Conservation (phyloP, 83 land plant species). For the Diphasiastrum complanatum region DNA sequence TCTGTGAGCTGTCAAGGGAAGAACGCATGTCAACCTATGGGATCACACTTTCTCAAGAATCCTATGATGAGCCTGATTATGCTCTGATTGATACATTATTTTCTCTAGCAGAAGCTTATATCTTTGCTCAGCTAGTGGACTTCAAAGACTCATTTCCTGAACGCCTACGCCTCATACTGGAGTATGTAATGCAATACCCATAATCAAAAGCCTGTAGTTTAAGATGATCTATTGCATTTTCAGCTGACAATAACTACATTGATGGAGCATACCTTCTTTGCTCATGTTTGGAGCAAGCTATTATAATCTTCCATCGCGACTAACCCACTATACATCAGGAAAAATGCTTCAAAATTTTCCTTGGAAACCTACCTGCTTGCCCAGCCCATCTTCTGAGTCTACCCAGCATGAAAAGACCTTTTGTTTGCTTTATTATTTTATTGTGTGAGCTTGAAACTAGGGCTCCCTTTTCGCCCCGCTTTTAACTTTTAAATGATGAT, state of each 20-base stretch:
- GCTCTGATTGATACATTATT: constrained; percentile 97
- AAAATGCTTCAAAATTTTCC: no score
- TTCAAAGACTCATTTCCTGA: constrained; percentile 69
- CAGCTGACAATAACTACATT: neutral
- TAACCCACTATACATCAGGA: no score
- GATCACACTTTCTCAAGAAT: constrained; percentile 66
- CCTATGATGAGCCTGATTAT: constrained; percentile 98
- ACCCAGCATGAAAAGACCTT: no score
- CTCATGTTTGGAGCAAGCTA: no score
- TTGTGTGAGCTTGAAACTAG: no score
- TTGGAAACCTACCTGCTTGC: no score
- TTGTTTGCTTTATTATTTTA: no score
- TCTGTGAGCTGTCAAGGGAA: constrained; percentile 76
- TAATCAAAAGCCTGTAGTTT: neutral
- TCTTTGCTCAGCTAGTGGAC: constrained; percentile 95
- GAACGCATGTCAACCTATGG: constrained; percentile 81
- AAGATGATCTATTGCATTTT: neutral
- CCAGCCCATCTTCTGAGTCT: no score
- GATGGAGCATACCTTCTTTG: no score
- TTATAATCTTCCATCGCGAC: no score
- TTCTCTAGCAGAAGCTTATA: constrained; percentile 93
- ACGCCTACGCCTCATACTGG: constrained; percentile 47
- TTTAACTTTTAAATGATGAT: no score
- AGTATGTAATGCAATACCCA: constrained; percentile 45
- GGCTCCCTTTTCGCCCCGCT: no score